Base-by-base conservation (phyloP, 108 stramenopile species). In the Nitzschia palea region DNA sequence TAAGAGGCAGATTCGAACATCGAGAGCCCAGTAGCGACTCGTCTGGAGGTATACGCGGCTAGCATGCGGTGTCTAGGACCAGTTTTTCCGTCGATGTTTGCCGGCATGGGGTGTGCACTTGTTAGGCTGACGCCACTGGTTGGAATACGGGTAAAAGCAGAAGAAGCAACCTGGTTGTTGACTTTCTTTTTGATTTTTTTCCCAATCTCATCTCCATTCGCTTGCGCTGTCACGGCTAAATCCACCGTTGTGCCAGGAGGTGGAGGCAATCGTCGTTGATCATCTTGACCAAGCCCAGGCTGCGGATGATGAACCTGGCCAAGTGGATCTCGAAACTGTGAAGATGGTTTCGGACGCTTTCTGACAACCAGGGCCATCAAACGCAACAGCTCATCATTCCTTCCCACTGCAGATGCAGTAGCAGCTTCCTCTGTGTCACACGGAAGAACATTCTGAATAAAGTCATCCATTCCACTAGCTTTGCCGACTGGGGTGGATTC, bases 1-100 rank as follows among this genome's bases (percentile, higher is more conserved):
- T 62, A 84, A 12, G 67, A 37, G 56, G 61, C 14, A 4, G 76
- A 71, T 33, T 80, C 79, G 62, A 77, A 77, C 43, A 80, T 52
- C 27, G 48, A 42, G 25, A 72, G 9, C 0, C 72, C 67, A 30
- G 70, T 57, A 8, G 18, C 53, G 20, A 55, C 53, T 34, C 54
- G 65, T 20, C 65, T 37, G 27, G 64, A 47, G 27, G 42, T 35
- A 26, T 56, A 75, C 4, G 73, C 54, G 10, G 67, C 55, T 36
- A 75, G 56, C 26, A 77, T 18, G 8, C 62, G 66, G 36, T 74
- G 65, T 25, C 68, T 55, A 40, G 37, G 44, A 36, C 43, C 53
- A 25, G 76, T 68, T 66, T 55, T 82, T 28, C 37, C 56, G 20
- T 70, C 59, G 25, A 44, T 27, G 10, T 35, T 3, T 25, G 56